phyloP scores from a whole-genome alignment of 2,329 filamentous ascomycete genomes.

The Fusarium haematococcum region DNA sequence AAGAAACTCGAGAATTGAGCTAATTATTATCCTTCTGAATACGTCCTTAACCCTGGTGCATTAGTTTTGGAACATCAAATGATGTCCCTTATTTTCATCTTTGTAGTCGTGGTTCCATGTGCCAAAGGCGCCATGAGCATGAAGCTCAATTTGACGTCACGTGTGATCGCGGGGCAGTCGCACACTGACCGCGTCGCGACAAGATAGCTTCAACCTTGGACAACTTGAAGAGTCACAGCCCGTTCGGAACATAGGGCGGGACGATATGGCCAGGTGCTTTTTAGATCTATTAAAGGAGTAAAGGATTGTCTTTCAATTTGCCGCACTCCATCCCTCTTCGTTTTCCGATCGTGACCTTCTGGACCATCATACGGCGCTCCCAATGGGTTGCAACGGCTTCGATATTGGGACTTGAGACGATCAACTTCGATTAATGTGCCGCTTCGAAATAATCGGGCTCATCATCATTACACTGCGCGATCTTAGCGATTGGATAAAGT shows the following conservation, averaged over 20 bases:
- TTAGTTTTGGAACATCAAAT: neutral
- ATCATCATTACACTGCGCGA: slow-evolving; percentile 61
- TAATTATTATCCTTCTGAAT: neutral
- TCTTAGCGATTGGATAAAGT: slow-evolving; percentile 54
- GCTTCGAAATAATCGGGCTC: slow-evolving; percentile 64
- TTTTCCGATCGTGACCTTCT: neutral
- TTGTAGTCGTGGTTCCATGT: neutral
- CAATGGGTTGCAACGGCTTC: neutral
- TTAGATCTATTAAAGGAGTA: neutral
- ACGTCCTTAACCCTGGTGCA: neutral
- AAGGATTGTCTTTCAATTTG: neutral
- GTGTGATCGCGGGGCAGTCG: slow-evolving; percentile 39
- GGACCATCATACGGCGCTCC: neutral
- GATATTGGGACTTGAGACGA: slow-evolving; percentile 18
- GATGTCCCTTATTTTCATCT: neutral
- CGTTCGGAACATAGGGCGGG: neutral
- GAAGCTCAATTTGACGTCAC: slow-evolving; percentile 13
- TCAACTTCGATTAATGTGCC: slow-evolving; percentile 58
- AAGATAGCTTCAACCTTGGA: slow-evolving; percentile 5
- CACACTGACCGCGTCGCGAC: slow-evolving; percentile 34
- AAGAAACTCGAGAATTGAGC: neutral
- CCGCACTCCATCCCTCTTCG: neutral
- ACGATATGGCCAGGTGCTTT: neutral
- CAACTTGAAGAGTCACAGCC: neutral
- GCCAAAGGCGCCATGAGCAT: neutral